Percentiles rank a stretch among this genome's conserved stretches.
These are phyloP conservation scores for Cardiospermum halicacabum DNA, from an alignment of 345 rosid species.

Conservation along the genomic window DNA sequence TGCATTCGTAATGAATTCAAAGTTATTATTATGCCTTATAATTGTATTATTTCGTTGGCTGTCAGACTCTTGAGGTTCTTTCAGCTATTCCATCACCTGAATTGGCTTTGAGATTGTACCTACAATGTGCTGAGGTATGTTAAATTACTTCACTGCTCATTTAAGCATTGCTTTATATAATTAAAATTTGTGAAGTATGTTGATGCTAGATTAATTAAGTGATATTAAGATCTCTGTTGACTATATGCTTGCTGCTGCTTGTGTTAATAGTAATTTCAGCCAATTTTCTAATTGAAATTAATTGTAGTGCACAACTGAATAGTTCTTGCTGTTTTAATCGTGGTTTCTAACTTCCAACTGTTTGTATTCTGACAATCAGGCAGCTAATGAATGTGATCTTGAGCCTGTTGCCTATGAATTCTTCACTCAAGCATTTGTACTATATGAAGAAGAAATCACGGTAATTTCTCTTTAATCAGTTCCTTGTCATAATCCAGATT, in stretches of 20 bases:
- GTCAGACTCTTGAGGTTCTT: constrained; percentile 69
- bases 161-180: background rate
- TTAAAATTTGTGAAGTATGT: background rate
- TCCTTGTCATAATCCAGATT: constrained; percentile 1
- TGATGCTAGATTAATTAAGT: background rate
- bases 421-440: constrained; percentile 73
- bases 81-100: constrained; percentile 72
- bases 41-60: constrained; percentile 14
- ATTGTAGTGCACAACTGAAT: background rate
- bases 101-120: constrained; percentile 70
- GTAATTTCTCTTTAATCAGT: constrained; percentile 30
- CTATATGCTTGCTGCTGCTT: background rate
- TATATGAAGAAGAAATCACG: constrained; percentile 88
- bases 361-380: constrained; percentile 41
- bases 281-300: background rate
- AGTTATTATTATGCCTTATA: background rate
- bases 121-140: constrained; percentile 88
- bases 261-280: background rate
- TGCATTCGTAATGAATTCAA: background rate
- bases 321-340: background rate
- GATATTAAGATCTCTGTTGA: background rate
- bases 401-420: constrained; percentile 87
- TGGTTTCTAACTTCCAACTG: constrained; percentile 1
- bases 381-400: constrained; percentile 73
- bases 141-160: background rate